Evolutionary conservation across 2,329 filamentous ascomycete genomes (phyloP).

Genomic region (Byssoonygena ceratinophila): DNA sequence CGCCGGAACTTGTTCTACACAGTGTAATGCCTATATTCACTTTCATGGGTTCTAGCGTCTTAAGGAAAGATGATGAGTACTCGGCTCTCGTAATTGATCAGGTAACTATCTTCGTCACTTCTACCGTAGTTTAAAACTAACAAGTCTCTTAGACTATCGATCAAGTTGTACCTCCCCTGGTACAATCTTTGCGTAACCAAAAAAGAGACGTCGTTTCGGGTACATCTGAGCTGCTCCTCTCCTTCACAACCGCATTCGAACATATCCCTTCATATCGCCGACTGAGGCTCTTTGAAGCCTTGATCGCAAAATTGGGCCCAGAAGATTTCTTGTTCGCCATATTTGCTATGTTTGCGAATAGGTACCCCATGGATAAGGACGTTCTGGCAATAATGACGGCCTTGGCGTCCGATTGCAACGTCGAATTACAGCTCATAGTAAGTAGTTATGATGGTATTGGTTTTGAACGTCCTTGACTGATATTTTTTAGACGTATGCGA

Average conservation of each 20-base stretch:
- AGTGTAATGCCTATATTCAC: conserved; percentile 99
- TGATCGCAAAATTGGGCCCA: conserved; percentile 74
- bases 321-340: conserved; percentile 82
- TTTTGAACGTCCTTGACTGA: conserved; percentile 15
- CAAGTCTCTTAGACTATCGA: conserved; percentile 60
- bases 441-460: conserved; percentile 7
- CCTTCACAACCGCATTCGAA: conserved; percentile 92
- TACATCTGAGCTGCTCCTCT: conserved; percentile 80
- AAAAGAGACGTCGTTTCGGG: conserved; percentile 70
- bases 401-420: conserved; percentile 60
- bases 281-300: conserved; percentile 68
- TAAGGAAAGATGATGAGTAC: conserved; percentile 91
- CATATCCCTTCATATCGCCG: conserved; percentile 85
- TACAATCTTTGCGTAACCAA: conserved; percentile 67
- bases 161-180: conserved; percentile 82
- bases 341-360: conserved; percentile 79
- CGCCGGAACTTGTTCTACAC: conserved; percentile 83
- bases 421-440: conserved; percentile 58
- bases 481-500: conserved; percentile 54
- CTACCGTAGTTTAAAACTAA: conserved; percentile 1
- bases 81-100: conserved; percentile 90
- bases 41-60: conserved; percentile 85
- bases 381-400: conserved; percentile 65
- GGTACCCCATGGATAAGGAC: conserved; percentile 66
- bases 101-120: conserved; percentile 17